phyloP scores from a whole-genome alignment of 2,329 filamentous ascomycete species.

The Orbilia brochopaga region DNA sequence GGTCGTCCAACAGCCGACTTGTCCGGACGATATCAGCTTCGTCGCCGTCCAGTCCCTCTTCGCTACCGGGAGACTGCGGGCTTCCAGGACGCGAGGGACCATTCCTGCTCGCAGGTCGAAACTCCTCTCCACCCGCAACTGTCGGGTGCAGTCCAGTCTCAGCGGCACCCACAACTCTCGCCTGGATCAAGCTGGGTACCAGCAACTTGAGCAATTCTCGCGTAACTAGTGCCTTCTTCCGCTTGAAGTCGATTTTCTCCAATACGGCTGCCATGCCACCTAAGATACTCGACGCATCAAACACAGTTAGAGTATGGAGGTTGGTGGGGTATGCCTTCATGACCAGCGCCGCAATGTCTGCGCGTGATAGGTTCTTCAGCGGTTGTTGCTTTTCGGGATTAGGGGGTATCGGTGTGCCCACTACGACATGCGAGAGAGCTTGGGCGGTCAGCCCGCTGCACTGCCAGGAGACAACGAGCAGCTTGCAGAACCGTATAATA shows the following conservation, averaged over 20 bases:
- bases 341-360: conserved; percentile 63
- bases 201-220: conserved; percentile 83
- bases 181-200: conserved; percentile 84
- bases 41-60: conserved; percentile 67
- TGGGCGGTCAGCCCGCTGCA: conserved; percentile 69
- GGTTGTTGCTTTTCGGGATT: conserved; percentile 38
- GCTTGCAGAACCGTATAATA: conserved; percentile 73
- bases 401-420: conserved; percentile 65
- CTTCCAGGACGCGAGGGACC: conserved; percentile 58
- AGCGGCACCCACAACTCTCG: conserved; percentile 89
- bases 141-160: conserved; percentile 95
- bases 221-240: conserved; percentile 90
- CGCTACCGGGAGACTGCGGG: conserved; percentile 59
- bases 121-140: conserved; percentile 64
- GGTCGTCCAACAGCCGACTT: conserved; percentile 67
- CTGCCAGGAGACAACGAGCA: conserved; percentile 71
- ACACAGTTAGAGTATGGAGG: conserved; percentile 71
- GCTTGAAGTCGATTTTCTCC: conserved; percentile 75
- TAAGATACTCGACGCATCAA: conserved; percentile 78
- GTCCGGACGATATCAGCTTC: conserved; percentile 69
- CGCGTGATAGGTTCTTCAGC: conserved; percentile 48
- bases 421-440: conserved; percentile 70
- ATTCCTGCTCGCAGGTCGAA: conserved; percentile 70
- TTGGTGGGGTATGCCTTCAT: conserved; percentile 59
- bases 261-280: conserved; percentile 88